Evolutionary conservation across 257 asterid species (phyloP), one percentile per base, ranked within the genome.

Genomic region (Leonotis leonurus): DNA sequence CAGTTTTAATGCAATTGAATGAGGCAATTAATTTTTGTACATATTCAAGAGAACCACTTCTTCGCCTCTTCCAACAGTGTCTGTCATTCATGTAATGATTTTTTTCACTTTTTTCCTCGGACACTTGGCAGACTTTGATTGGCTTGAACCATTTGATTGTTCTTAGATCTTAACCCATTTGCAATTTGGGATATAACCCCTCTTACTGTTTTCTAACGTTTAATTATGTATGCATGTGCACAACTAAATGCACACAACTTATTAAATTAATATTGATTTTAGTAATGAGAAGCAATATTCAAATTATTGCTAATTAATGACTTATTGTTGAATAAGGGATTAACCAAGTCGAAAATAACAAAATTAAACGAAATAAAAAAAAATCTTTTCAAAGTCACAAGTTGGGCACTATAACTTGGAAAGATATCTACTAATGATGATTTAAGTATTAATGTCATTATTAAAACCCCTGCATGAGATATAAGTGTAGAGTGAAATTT

Each of bases 1-100:
- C 20, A n/a, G 70, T 60, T 69, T 85, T 13, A 81, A 81, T 86
- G 84, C 77, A 58, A 71, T 75, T 80, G 2, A 77, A 75, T 58
- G 71, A 11, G 70, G 36, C 55, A 68, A 65, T 74, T 35, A 74
- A 64, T 75, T 39, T 17, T 44, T 50, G 21, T 30, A 30, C 67
- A 18, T 10, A 24, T 22, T 7, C 45, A 26, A 22, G 2, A 17
- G 21, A 10, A 46, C n/a, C 33, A 36, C 77, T 35, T 46, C 71
- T 35, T 46, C 71, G 33, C 55, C 52, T 65, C 25, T 69, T 67
- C 71, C 79, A 69, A 65, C 78, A 72, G 54, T 36, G 45, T 61
- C 51, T 26, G 46, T 58, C 22, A 22, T 56, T 44, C 53, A 53
- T 22, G 44, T 60, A 44, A 16, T 30, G 21, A 29, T 13, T 49